Evolutionary conservation across 306 rosid species (phyloP).

Genomic region (Sophora flavescens): DNA sequence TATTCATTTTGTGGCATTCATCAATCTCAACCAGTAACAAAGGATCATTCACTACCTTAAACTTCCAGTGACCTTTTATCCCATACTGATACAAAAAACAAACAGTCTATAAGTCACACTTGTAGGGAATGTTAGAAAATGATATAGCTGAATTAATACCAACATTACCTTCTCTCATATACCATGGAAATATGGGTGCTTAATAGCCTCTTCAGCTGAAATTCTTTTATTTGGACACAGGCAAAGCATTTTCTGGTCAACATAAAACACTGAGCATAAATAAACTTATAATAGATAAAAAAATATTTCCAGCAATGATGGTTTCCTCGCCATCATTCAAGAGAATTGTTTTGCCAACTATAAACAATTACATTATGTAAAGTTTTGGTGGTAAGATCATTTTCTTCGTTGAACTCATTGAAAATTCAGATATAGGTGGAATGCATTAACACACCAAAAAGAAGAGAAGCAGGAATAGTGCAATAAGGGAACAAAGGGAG

Average conservation of each 20-base stretch:
- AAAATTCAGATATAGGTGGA: background rate
- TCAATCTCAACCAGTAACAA: slow-evolving; percentile 70
- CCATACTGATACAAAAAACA: background rate
- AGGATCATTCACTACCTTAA: slow-evolving; percentile 63
- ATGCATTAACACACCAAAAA: too few species aligned
- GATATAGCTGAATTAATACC: background rate
- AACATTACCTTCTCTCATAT: background rate
- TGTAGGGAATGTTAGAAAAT: background rate
- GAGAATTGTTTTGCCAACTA: background rate
- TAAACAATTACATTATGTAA: background rate
- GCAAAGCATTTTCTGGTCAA: slow-evolving; percentile 44
- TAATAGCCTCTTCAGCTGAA: slow-evolving; percentile 39
- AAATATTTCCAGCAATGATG: background rate
- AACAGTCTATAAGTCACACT: background rate
- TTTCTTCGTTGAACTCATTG: background rate
- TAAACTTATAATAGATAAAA: background rate
- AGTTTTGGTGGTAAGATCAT: background rate
- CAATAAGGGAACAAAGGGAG: background rate
- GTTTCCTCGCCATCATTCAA: too few species aligned
- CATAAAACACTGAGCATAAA: background rate
- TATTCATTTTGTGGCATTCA: slow-evolving; percentile 63
- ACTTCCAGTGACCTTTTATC: slow-evolving; percentile 50
- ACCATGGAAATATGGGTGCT: slow-evolving; percentile 1
- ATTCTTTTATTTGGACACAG: slow-evolving; percentile 3
- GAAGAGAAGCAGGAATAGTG: background rate